Conservation (phyloP, 1,284 basidiomycete species). For the Cutaneotrichosporon cavernicola region DNA sequence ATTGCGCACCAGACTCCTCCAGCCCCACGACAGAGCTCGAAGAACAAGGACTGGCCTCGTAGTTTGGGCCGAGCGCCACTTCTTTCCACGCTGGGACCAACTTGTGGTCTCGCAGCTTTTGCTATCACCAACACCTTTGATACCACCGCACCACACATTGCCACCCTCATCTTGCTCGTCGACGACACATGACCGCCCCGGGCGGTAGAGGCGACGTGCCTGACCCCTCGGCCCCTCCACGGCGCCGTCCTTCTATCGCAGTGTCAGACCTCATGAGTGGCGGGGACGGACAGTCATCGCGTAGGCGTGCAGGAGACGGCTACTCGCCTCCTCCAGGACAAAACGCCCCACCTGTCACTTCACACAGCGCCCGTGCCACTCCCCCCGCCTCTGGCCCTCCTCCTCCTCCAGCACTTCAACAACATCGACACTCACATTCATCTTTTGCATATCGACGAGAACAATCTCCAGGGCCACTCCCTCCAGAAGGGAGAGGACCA, state of each 20-base stretch:
- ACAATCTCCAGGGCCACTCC: background rate
- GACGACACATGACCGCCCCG: conserved; percentile 6
- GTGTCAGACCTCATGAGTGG: conserved; percentile 7
- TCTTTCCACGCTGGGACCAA: background rate
- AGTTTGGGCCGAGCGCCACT: background rate
- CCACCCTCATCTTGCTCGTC: background rate
- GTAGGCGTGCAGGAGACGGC: conserved; percentile 5
- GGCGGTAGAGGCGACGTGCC: conserved; percentile 6
- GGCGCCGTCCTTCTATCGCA: background rate
- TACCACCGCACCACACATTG: background rate
- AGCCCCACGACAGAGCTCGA: background rate
- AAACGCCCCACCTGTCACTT: background rate
- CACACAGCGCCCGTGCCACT: conserved; percentile 4
- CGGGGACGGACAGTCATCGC: background rate
- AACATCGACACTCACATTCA: background rate
- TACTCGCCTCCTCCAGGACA: background rate
- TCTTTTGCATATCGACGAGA: background rate
- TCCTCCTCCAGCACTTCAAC: background rate
- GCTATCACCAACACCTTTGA: background rate
- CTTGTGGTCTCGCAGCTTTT: background rate
- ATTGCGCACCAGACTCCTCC: background rate
- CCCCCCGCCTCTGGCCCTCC: background rate
- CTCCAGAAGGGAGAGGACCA: background rate
- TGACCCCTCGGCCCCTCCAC: background rate
- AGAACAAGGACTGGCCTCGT: background rate